Conservation (phyloP, 495 filamentous ascomycete genomes). For the Acidomyces sp. region DNA sequence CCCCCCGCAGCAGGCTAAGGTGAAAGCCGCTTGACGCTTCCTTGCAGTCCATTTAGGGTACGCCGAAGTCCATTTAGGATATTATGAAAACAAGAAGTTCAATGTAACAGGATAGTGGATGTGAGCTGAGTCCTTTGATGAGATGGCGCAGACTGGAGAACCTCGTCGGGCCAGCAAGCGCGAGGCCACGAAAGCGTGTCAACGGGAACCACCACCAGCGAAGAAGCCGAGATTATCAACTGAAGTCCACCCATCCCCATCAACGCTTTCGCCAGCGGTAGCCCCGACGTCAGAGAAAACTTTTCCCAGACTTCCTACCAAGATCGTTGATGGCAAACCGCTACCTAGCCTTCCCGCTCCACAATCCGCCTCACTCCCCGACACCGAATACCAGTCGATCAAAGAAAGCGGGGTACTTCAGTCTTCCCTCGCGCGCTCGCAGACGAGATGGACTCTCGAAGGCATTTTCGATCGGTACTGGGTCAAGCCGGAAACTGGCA, state of each 20-base stretch:
- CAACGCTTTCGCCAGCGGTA: conserved; percentile 1
- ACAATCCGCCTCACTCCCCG: conserved; percentile 50
- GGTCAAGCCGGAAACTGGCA: conserved; percentile 52
- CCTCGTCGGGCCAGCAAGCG: too few species aligned
- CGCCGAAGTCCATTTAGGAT: too few species aligned
- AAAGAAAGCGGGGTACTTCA: conserved; percentile 62
- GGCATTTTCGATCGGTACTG: conserved; percentile 88
- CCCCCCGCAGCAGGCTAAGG: too few species aligned
- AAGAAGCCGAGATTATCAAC: conserved; percentile 22
- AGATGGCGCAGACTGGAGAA: too few species aligned
- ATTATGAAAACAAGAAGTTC: too few species aligned
- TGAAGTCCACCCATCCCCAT: neutral
- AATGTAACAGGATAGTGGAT: too few species aligned
- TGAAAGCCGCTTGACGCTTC: too few species aligned
- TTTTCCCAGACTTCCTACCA: conserved; percentile 48
- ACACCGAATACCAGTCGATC: conserved; percentile 66
- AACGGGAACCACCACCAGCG: conserved; percentile 25
- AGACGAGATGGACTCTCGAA: conserved; percentile 75
- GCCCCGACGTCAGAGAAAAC: conserved; percentile 29
- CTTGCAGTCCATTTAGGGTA: too few species aligned
- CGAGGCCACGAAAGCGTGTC: too few species aligned
- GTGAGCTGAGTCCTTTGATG: too few species aligned
- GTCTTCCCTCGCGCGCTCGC: conserved; percentile 70
- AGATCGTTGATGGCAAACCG: conserved; percentile 49
- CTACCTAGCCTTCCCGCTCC: conserved; percentile 60